Conservation (phyloP, 2,329 filamentous ascomycete genomes). For the Westerdykella ornata region DNA sequence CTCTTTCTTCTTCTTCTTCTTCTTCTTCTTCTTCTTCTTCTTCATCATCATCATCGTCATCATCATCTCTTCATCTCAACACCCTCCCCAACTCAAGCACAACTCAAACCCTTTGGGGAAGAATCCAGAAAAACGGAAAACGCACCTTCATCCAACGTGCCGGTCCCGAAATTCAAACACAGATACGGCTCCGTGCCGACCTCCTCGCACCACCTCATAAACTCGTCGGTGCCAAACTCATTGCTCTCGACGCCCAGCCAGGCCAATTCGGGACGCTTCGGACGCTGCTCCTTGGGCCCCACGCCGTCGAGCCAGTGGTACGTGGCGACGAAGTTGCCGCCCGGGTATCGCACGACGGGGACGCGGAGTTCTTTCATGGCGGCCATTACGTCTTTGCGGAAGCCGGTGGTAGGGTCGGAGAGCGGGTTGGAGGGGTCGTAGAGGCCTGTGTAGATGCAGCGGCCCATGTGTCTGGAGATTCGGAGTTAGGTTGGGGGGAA, state of each 20-base stretch:
- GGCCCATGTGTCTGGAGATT: conserved; percentile 66
- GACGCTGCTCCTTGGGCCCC: conserved; percentile 64
- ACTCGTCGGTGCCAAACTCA: conserved; percentile 78
- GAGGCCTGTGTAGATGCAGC: conserved; percentile 81
- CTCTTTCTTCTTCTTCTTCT: conserved; percentile 61
- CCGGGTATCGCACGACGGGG: conserved; percentile 73
- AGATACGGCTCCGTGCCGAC: conserved; percentile 73
- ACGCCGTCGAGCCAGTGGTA: conserved; percentile 83
- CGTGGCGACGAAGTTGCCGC: conserved; percentile 77
- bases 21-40: no score
- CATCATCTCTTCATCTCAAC: no score
- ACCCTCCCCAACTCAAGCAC: no score
- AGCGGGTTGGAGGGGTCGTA: conserved; percentile 70
- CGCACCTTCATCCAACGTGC: conserved; percentile 48
- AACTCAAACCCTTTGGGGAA: no score
- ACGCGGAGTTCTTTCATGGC: conserved; percentile 67
- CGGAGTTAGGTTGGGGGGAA: conserved; percentile 15
- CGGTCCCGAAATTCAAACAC: conserved; percentile 74
- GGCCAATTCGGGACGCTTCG: conserved; percentile 63
- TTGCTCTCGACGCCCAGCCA: conserved; percentile 74
- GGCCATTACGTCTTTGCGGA: conserved; percentile 70
- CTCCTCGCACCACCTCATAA: conserved; percentile 70
- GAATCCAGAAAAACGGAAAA: background rate
- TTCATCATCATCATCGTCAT: no score
- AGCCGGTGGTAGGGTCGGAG: conserved; percentile 66